phyloP scores from a whole-genome alignment of 257 asterid genomes.

The Salvia splendens region DNA sequence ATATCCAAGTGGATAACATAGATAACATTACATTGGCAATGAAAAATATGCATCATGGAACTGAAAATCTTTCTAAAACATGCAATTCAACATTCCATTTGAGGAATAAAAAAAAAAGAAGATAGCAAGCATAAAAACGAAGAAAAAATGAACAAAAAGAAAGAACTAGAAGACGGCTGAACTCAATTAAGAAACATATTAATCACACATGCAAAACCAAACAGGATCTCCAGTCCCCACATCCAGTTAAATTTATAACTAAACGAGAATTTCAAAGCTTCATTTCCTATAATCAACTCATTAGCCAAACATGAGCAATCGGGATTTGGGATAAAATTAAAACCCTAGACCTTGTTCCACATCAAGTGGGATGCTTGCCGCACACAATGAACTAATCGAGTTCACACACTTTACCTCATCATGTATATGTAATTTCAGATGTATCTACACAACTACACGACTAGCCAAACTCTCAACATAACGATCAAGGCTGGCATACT shows the following conservation, averaged over 20 bases:
- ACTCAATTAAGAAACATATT: background rate
- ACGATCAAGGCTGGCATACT: background rate
- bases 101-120: background rate
- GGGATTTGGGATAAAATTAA: background rate
- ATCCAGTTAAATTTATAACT: background rate
- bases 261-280: background rate
- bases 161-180: background rate
- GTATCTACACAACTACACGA: background rate
- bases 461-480: background rate
- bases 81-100: background rate
- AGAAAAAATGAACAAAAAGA: background rate
- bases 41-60: slow-evolving; percentile 4
- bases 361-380: background rate
- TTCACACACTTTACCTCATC: background rate
- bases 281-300: background rate
- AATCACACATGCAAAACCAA: background rate
- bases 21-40: background rate
- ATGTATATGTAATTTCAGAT: background rate
- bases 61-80: background rate
- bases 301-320: background rate
- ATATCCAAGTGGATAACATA: slow-evolving; percentile 2
- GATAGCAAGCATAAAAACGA: background rate
- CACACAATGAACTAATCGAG: background rate
- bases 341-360: background rate
- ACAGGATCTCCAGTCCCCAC: background rate